Conservation (phyloP, 1,284 basidiomycete species). For the Cryptococcus sp. region DNA sequence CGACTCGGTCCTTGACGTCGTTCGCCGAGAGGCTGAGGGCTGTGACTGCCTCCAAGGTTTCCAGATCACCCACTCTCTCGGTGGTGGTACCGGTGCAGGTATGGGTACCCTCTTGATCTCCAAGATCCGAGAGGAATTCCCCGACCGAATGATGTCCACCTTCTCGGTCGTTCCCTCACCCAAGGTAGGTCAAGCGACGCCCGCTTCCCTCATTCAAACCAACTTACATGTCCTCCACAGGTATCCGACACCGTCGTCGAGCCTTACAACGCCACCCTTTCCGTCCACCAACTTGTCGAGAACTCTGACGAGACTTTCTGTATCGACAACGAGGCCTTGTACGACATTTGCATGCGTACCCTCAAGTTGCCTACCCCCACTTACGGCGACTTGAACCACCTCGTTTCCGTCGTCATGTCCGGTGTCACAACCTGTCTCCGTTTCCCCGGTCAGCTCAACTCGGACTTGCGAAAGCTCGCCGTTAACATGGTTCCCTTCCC, state of each 20-base stretch:
- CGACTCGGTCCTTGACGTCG: conserved; percentile 61
- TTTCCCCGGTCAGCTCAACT: conserved; percentile 99
- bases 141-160: conserved; percentile 65
- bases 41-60: conserved; percentile 62
- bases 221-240: conserved; percentile 20
- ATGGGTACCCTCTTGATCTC: conserved; percentile 65
- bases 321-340: conserved; percentile 94
- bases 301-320: conserved; percentile 67
- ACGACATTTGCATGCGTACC: conserved; percentile 97
- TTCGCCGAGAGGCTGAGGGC: conserved; percentile 62
- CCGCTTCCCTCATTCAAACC: neutral
- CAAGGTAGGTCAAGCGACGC: conserved; percentile 52
- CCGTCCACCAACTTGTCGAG: conserved; percentile 64
- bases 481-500: conserved; percentile 99
- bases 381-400: conserved; percentile 95
- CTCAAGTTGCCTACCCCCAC: conserved; percentile 91
- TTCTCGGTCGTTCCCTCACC: conserved; percentile 65
- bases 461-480: conserved; percentile 92
- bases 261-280: conserved; percentile 65
- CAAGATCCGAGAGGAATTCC: conserved; percentile 65
- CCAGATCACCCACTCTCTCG: conserved; percentile 65
- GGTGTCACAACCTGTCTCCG: conserved; percentile 58
- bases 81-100: conserved; percentile 65
- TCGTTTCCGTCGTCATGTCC: conserved; percentile 97
- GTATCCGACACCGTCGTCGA: conserved; percentile 63